Evolutionary conservation across 1,284 basidiomycete species (phyloP), one percentile per base, ranked within the genome.

Genomic region (Coniferiporia sulphurascens): DNA sequence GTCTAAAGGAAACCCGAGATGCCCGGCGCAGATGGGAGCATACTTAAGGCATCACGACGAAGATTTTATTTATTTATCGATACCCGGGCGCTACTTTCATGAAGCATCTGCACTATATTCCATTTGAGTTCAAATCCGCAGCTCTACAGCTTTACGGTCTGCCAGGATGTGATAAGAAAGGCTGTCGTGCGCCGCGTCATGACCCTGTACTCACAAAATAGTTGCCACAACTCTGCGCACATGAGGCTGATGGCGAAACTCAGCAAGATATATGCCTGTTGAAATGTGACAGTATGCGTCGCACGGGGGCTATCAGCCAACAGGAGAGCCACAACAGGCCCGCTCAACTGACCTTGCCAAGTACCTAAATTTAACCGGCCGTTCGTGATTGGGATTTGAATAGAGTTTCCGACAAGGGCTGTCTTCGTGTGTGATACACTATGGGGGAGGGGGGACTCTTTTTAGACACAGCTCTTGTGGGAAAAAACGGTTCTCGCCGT

Each of bases 371-470:
- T 92, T 63, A 96, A 75, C 50, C 80, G 78, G 2, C 89, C 92
- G 61, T 90, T 81, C 1, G 91, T 91, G 67, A 97, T 93, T 3
- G 94, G 94, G 32, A 96, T 78, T 12, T 87, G 87, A 65, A 96
- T 80, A 0, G 89, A 86, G 19, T 89, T 82, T 34, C 94, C 94
- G 53, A 95, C 76, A 36, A 97, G 78, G 2, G 91, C 84, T 2
- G 91, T 84, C 72, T 97, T 97, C 27, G 93, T 93, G 71, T 98
- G 95, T 13, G 93, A 95, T 49, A 90, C 91, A 6, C 89, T 91
- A 64, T 19, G 27, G 48, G 27, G 48, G 19, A 35, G 38, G 38
- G 9, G 38, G 7, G 9, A 3, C 38, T 3, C 7, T 41, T 12
- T 41, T 41, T 2, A 8, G 7, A 2, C 1, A 41, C 38, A 41